Evolutionary conservation across 768 basidiomycete genomes (phyloP), one percentile per base, ranked within the genome.

Genomic region (Punctularia strigosozonata): DNA sequence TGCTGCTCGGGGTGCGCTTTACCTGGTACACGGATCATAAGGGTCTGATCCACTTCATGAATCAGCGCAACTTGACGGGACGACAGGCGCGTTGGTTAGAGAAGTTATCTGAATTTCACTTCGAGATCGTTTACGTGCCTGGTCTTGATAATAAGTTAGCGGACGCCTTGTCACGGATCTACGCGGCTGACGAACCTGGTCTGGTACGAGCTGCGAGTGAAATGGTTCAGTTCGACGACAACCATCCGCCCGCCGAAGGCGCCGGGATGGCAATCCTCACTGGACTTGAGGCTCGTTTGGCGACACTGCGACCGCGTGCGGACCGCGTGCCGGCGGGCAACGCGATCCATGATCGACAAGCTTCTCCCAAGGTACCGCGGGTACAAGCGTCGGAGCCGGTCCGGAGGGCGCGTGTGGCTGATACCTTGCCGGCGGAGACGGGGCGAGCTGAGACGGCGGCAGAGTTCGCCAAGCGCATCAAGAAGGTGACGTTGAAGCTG

Each of bases 41-140:
- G 20, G 39, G 25, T 6, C 40, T 68, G 1, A 44, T 49, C 0
- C 46, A 58, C 21, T 31, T 69, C 0, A 31, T 61, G 18, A 46
- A 39, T 0, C 64, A 68, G 38, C 47, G 44, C 14, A 46, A 62
- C 4, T 25, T 66, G 10, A 61, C 60, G 0, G 50, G 51, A 0
- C 42, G 60, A 1, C 65, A 66, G 24, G 57, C 54, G 0, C 45
- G 58, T 0, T 68, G 66, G 67, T 15, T 60, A 2, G 60, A 64
- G n/a, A 53, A 53, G 1, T 26, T 59, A 7, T 35, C 33, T 23
- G 47, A 56, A 20, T 59, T 51, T 30, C 47, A 59, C 25, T 60
- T 56, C 31, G 37, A 30, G 0, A 50, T 60, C 5, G 18, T 45
- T 7, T 55, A 60, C 34, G 38, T 60, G 14, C 53, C 48, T 0